Base-by-base conservation (phyloP, 1,139 yeast genomes). In the Yamadazyma spencermartinsiae region DNA sequence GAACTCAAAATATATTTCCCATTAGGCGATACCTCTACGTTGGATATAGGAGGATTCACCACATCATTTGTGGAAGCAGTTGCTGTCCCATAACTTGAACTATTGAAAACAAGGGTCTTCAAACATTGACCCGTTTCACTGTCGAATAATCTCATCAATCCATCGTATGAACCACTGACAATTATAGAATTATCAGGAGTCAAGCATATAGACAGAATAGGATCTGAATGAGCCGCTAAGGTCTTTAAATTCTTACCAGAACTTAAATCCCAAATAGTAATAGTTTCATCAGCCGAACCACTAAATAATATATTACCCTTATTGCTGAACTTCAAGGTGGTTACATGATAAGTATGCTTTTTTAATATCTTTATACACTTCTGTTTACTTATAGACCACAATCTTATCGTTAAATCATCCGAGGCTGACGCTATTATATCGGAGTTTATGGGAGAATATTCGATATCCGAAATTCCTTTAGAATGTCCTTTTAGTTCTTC, bases 221-320 rank as follows among this genome's bases (percentile, higher is more conserved):
- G 95, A 50, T 89, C 98, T 0, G 95, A 80, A 59, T 92, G 98
- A 0, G 98, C 98, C 13, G 96, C 87, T 40, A 92, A 66, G 0
- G 95, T 87, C 53, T 86, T 81, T 50, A 89, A 63, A 36, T 86
- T 77, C 35, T 74, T 73, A 0, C 95, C 94, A 18, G 81, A 72
- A 26, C 76, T 67, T 4, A 85, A 76, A 60, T 90, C 97, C 98
- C 98, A 92, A 3, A 90, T 74, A 35, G 89, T 77, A 16, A 92
- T 83, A 34, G 90, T 89, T 54, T 92, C 98, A 60, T 92, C 98
- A 31, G 94, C 81, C 1, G 95, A 80, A 0, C 96, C 96, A 34
- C 90, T 79, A 18, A 87, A 80, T 18, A 92, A 60, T 17, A 92
- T 61, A 49, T 88, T 87, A 0, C 97, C 96, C 55, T 82, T 82